These are phyloP conservation scores for Nakazawaea anatomiae DNA, from an alignment of 805 yeast species.

Conservation along the genomic window DNA sequence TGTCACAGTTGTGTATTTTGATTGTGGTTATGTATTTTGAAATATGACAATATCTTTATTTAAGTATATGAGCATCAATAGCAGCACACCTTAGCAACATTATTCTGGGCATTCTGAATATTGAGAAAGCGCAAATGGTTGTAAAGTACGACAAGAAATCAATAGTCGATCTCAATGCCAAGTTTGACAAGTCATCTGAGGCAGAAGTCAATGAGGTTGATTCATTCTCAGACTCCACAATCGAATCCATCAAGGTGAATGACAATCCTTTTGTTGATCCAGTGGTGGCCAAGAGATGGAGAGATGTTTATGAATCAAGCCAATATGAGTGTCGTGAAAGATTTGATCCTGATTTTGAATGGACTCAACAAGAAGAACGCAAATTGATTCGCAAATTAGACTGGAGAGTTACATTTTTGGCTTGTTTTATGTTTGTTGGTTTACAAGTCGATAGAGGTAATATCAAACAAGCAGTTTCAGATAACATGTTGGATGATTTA, in stretches of 20 bases:
- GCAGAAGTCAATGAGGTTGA: neutral
- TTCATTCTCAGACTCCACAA: neutral
- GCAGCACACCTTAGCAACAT: too few relatives aligned
- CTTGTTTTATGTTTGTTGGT: conserved; percentile 44
- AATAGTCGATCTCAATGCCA: too few relatives aligned
- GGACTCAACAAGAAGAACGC: conserved; percentile 50
- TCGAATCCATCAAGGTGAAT: neutral
- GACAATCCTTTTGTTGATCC: conserved; percentile 39
- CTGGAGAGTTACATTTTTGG: conserved; percentile 49
- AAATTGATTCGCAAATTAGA: conserved; percentile 46
- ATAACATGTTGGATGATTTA: conserved; percentile 43
- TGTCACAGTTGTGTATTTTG: too few relatives aligned
- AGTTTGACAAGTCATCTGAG: too few relatives aligned
- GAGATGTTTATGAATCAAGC: conserved; percentile 37
- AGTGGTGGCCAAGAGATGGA: conserved; percentile 37
- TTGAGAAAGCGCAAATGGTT: too few relatives aligned
- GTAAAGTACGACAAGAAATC: too few relatives aligned
- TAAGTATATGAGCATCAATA: too few relatives aligned
- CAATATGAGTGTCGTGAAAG: conserved; percentile 48
- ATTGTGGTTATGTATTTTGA: too few relatives aligned
- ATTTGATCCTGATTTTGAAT: conserved; percentile 53
- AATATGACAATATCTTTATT: too few relatives aligned
- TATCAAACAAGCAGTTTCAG: conserved; percentile 49
- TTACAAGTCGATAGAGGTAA: conserved; percentile 53
- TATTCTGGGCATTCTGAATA: too few relatives aligned